These are phyloP conservation scores for Bromus sterilis DNA, from an alignment of 176 grass and related monocot species.

Conservation along the genomic window DNA sequence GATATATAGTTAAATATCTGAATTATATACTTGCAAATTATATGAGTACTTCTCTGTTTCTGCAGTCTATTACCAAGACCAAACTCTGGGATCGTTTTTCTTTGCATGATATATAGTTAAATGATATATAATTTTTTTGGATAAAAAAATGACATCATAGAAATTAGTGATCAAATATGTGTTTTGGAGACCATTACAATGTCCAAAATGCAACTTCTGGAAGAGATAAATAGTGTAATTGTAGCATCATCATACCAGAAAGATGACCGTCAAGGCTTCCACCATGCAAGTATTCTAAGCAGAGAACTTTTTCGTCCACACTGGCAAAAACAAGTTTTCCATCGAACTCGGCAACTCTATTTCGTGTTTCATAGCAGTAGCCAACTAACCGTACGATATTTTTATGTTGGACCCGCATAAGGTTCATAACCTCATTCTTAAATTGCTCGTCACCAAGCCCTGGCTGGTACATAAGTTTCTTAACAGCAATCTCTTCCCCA, in stretches of 20 bases:
- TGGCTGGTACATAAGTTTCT: background rate
- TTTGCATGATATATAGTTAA: no score
- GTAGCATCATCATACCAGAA: background rate
- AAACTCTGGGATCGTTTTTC: background rate
- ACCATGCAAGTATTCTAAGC: background rate
- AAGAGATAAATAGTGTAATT: background rate
- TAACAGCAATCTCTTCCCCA: background rate
- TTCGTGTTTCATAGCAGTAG: background rate
- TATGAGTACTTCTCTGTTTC: no score
- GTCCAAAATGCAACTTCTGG: no score
- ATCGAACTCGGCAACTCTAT: background rate
- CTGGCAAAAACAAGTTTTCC: background rate
- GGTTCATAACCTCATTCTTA: background rate
- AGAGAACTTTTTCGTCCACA: background rate
- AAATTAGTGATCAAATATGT: no score
- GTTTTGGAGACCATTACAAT: no score
- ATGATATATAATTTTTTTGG: background rate
- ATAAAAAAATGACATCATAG: background rate
- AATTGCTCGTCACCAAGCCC: background rate
- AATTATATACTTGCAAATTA: no score
- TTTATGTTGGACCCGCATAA: background rate
- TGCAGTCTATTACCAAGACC: background rate
- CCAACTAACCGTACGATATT: background rate
- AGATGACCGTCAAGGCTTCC: background rate
- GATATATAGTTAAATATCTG: no score